Percentiles rank a stretch among this genome's conserved stretches.
These are phyloP conservation scores for Heterobasidion annosum DNA, from an alignment of 1,284 basidiomycete genomes.

Conservation along the genomic window DNA sequence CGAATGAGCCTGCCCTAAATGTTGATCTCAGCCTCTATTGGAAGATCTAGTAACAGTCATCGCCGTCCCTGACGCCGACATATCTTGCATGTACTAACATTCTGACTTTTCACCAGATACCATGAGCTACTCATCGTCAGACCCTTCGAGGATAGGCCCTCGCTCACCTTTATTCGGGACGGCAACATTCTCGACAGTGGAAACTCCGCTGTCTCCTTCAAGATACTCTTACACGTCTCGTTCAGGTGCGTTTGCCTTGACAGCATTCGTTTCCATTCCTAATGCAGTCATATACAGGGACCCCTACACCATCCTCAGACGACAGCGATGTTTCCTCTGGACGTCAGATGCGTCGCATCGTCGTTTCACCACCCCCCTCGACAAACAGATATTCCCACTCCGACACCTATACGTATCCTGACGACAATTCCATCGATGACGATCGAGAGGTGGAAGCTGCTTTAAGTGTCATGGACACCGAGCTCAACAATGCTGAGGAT, in stretches of 20 bases:
- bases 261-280: background rate
- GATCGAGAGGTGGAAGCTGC: conserved; percentile 56
- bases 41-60: background rate
- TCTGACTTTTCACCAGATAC: background rate
- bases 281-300: conserved; percentile 8
- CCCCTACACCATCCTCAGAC: conserved; percentile 1
- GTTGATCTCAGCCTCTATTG: conserved; percentile 7
- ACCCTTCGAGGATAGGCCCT: conserved; percentile 26
- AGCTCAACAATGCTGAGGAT: conserved; percentile 53
- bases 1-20: conserved; percentile 25
- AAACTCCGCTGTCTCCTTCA: conserved; percentile 33
- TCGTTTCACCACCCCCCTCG: conserved; percentile 27
- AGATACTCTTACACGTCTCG: conserved; percentile 29
- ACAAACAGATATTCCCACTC: conserved; percentile 19
- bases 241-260: conserved; percentile 19
- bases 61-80: conserved; percentile 1
- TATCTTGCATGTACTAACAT: background rate
- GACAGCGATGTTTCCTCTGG: conserved; percentile 29
- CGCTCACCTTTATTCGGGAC: conserved; percentile 40
- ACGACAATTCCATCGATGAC: conserved; percentile 37
- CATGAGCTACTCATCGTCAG: conserved; percentile 21
- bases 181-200: conserved; percentile 38
- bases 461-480: conserved; percentile 53
- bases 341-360: conserved; percentile 28
- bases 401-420: conserved; percentile 26